These are phyloP conservation scores for Boletus fagicola DNA, from an alignment of 768 basidiomycete species.

Conservation along the genomic window DNA sequence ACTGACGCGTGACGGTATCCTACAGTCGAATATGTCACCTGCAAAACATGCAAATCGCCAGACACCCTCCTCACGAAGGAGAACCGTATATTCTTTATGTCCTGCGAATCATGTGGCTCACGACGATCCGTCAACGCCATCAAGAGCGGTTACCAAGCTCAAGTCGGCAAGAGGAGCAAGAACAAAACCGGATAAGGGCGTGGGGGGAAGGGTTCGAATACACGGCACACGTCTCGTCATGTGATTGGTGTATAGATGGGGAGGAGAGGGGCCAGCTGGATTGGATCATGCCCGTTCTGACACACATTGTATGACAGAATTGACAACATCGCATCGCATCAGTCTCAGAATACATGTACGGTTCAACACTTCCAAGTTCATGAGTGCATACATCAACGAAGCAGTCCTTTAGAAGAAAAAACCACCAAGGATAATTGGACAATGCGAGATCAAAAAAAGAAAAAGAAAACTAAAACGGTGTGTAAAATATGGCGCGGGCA, in stretches of 20 bases:
- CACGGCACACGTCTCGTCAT: neutral
- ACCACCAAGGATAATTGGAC: constrained; percentile 1
- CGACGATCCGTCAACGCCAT: constrained; percentile 91
- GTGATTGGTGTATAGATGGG: constrained; percentile 4
- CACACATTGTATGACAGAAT: constrained; percentile 14
- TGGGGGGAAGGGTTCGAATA: constrained; percentile 32
- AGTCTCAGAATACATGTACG: constrained; percentile 24
- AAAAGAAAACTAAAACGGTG: constrained; percentile 11
- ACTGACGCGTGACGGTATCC: neutral
- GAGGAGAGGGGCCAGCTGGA: neutral
- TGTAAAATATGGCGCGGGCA: constrained; percentile 15
- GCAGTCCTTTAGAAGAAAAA: neutral
- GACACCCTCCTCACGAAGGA: constrained; percentile 97
- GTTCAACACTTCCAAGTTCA: constrained; percentile 5
- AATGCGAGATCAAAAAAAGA: constrained; percentile 12
- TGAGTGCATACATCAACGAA: constrained; percentile 11
- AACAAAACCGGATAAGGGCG: constrained; percentile 62
- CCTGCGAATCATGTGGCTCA: constrained; percentile 88
- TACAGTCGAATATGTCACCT: constrained; percentile 95
- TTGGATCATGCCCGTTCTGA: constrained; percentile 2
- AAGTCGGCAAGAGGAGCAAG: constrained; percentile 85
- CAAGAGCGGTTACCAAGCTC: constrained; percentile 98
- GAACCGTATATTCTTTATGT: constrained; percentile 98
- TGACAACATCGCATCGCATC: constrained; percentile 20
- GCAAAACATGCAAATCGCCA: constrained; percentile 99